Percentiles rank a stretch among this genome's conserved stretches.
phyloP scores from a whole-genome alignment of 306 rosid genomes.

The Fragaria nilgerrensis region DNA sequence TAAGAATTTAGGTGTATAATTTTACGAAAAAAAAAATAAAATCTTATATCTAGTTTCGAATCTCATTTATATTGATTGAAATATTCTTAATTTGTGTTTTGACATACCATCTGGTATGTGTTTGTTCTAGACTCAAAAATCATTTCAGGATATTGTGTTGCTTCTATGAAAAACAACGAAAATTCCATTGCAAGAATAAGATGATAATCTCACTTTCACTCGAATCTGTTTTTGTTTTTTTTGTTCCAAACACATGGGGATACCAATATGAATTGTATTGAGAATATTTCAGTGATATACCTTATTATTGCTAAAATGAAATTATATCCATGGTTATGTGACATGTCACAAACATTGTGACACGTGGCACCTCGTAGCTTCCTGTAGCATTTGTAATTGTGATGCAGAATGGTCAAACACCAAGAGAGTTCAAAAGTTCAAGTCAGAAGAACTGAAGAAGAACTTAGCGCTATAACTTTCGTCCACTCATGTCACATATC shows the following conservation, averaged over 20 bases:
- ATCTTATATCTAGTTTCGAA: no score
- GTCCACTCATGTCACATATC: constrained; percentile 79
- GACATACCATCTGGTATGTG: no score
- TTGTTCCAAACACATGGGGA: neutral
- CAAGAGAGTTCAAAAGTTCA: constrained; percentile 31
- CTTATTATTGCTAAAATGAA: neutral
- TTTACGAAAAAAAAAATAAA: no score
- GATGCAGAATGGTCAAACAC: constrained; percentile 14
- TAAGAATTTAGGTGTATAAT: no score
- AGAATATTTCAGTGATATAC: neutral
- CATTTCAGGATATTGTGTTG: no score
- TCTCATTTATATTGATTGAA: no score
- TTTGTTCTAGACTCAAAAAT: no score
- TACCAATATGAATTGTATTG: neutral
- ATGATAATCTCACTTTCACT: neutral
- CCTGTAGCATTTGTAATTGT: neutral
- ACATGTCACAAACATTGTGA: neutral
- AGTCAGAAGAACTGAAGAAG: constrained; percentile 16
- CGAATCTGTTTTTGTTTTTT: no score
- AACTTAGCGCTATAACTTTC: constrained; percentile 31
- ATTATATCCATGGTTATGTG: neutral
- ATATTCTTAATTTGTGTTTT: no score
- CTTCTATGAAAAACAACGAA: no score
- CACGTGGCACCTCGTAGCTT: constrained; percentile 1
- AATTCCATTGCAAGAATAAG: no score